Evolutionary conservation across 2,329 filamentous ascomycete species (phyloP).

Genomic region (Pseudogymnoascus pannorum): DNA sequence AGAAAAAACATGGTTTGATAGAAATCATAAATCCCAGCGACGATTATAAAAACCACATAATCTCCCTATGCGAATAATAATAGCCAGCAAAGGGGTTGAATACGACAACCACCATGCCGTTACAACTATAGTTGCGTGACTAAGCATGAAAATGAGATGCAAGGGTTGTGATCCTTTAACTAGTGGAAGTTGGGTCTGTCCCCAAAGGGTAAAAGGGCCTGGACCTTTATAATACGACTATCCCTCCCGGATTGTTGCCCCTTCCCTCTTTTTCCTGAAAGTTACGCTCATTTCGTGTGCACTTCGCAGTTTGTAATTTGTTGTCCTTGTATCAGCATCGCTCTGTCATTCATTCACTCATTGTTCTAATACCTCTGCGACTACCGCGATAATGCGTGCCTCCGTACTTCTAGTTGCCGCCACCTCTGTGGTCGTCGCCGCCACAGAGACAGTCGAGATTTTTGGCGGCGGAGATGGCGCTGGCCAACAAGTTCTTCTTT

Average conservation of each 20-base stretch:
- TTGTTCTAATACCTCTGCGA: neutral
- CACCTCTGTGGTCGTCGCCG: neutral
- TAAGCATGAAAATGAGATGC: neutral
- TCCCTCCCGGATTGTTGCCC: neutral
- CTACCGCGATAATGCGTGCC: conserved; percentile 2
- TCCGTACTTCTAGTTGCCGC: conserved; percentile 1
- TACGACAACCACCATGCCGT: neutral
- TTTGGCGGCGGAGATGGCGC: neutral
- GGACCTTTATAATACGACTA: neutral
- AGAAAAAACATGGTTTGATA: neutral
- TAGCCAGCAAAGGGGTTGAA: neutral
- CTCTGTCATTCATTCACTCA: neutral
- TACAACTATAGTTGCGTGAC: neutral
- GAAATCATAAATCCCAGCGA: neutral
- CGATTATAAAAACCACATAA: neutral
- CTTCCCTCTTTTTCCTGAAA: neutral
- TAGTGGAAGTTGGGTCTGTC: neutral
- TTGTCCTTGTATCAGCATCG: neutral
- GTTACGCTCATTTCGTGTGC: neutral
- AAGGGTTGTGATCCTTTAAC: neutral
- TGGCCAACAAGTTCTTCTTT: neutral
- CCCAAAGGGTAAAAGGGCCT: neutral
- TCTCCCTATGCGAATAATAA: neutral
- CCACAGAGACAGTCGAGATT: neutral
- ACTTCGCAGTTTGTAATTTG: neutral